phyloP scores from a whole-genome alignment of 768 basidiomycete genomes.

The Infundibulicybe gibba region DNA sequence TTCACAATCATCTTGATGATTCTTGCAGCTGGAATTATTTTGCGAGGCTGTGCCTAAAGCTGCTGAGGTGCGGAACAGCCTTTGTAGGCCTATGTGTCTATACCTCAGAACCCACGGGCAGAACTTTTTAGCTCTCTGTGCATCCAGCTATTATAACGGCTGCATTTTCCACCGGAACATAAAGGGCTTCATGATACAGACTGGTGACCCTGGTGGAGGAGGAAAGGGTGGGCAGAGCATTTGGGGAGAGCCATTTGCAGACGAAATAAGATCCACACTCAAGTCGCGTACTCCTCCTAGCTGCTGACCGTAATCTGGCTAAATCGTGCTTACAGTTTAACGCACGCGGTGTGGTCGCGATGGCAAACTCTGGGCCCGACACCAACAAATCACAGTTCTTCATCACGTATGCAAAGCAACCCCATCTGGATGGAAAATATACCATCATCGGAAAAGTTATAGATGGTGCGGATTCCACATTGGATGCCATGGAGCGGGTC shows the following conservation, averaged over 20 bases:
- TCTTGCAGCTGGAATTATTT: slow-evolving; percentile 84
- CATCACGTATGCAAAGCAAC: slow-evolving; percentile 87
- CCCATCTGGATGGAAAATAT: slow-evolving; percentile 92
- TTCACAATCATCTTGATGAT: background rate
- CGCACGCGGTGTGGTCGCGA: slow-evolving; percentile 89
- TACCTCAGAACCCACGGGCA: slow-evolving; percentile 23
- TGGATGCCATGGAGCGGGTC: slow-evolving; percentile 91
- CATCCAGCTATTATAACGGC: slow-evolving; percentile 80
- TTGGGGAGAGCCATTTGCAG: slow-evolving; percentile 89
- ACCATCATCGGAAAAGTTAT: slow-evolving; percentile 98
- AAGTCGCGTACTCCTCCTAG: slow-evolving; percentile 49
- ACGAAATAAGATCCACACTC: slow-evolving; percentile 91
- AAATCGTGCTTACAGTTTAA: slow-evolving; percentile 71
- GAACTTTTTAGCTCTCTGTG: slow-evolving; percentile 96
- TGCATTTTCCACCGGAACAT: slow-evolving; percentile 94
- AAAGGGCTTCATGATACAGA: slow-evolving; percentile 94
- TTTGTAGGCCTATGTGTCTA: slow-evolving; percentile 5
- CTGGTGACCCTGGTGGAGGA: slow-evolving; percentile 83
- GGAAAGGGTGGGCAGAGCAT: slow-evolving; percentile 98
- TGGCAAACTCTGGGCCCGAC: slow-evolving; percentile 96
- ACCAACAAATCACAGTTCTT: slow-evolving; percentile 93
- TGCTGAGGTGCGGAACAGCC: slow-evolving; percentile 63
- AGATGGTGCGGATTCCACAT: slow-evolving; percentile 90
- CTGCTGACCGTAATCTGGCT: slow-evolving; percentile 7
- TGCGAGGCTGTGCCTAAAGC: slow-evolving; percentile 96